phyloP scores from a whole-genome alignment of 805 yeast species.

The Saccharomycopsis fermentans region DNA sequence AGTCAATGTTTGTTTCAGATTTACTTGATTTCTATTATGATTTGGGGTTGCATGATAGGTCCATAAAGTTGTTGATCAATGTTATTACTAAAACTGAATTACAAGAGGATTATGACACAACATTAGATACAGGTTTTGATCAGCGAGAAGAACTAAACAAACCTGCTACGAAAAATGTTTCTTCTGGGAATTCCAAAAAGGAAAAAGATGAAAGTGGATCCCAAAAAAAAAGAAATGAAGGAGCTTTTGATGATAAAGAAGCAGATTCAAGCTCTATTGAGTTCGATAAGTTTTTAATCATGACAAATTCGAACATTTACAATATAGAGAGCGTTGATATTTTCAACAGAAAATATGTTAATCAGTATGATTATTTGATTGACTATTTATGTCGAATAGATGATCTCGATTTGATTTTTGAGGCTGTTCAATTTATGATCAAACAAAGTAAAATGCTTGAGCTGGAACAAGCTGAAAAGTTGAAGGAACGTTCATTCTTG shows the following conservation, averaged over 20 bases:
- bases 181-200: background rate
- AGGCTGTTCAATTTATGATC: conserved; percentile 40
- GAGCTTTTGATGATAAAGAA: conserved; percentile 13
- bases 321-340: background rate
- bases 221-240: background rate
- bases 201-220: conserved; percentile 20
- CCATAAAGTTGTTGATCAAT: conserved; percentile 48
- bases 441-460: conserved; percentile 47
- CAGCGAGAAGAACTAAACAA: background rate
- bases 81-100: conserved; percentile 21
- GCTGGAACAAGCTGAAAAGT: conserved; percentile 27
- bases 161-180: background rate
- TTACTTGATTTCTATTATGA: conserved; percentile 15
- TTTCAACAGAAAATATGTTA: background rate
- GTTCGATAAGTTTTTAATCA: background rate
- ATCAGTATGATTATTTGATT: background rate
- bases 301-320: background rate
- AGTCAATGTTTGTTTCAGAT: conserved; percentile 4
- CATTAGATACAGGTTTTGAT: background rate
- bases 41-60: conserved; percentile 31
- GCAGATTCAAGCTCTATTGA: background rate
- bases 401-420: conserved; percentile 14
- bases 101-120: background rate
- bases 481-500: conserved; percentile 20
- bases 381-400: background rate